phyloP scores from a whole-genome alignment of 257 asterid species.

The Thymus mandschuricus region DNA sequence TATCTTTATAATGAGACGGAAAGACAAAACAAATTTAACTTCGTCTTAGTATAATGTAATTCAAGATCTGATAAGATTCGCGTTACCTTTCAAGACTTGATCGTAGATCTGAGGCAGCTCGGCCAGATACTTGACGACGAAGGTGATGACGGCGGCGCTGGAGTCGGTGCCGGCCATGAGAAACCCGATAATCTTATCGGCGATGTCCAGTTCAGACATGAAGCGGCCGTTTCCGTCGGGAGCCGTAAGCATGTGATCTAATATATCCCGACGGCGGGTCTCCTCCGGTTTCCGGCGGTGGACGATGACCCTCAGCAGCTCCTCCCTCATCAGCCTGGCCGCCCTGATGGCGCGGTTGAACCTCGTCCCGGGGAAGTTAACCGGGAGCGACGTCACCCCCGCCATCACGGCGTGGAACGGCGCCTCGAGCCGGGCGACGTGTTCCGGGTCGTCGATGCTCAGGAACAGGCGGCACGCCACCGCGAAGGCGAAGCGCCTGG shows the following conservation, averaged over 20 bases:
- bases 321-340: conserved; percentile 42
- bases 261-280: conserved; percentile 38
- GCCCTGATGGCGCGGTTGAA: conserved; percentile 53
- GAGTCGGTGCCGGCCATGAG: conserved; percentile 66
- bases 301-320: conserved; percentile 45
- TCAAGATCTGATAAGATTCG: too few species aligned
- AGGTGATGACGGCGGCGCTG: conserved; percentile 55
- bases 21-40: too few species aligned
- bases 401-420: conserved; percentile 47
- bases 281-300: conserved; percentile 41
- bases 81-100: conserved; percentile 49
- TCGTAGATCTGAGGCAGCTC: conserved; percentile 60
- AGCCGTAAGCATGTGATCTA: conserved; percentile 49
- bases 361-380: conserved; percentile 57
- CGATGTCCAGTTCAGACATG: conserved; percentile 63
- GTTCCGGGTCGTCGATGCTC: conserved; percentile 51
- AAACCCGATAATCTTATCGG: conserved; percentile 51
- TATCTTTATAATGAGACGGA: too few species aligned
- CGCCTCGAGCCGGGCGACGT: conserved; percentile 38
- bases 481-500: conserved; percentile 50
- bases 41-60: too few species aligned
- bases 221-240: conserved; percentile 44
- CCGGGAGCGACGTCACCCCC: conserved; percentile 49
- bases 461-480: conserved; percentile 50
- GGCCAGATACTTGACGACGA: conserved; percentile 57